Conservation (phyloP, 805 yeast genomes). For the Candida namnaoensis region DNA sequence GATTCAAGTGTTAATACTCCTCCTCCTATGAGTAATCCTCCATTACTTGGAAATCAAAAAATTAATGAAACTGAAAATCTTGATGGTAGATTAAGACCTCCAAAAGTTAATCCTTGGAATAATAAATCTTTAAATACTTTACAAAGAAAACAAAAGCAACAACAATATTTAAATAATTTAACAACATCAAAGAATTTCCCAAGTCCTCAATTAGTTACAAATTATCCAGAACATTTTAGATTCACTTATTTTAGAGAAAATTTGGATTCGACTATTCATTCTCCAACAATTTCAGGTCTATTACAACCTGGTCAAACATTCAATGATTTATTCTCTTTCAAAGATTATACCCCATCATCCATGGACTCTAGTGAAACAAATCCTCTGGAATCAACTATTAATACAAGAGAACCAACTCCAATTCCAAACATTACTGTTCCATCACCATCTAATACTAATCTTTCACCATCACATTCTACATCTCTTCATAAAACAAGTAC, state of each 20-base stretch:
- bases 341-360: constrained; percentile 14
- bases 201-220: constrained; percentile 21
- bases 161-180: too few species aligned
- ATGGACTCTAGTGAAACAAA: neutral
- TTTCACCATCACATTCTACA: constrained; percentile 6
- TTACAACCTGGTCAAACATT: constrained; percentile 53
- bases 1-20: constrained; percentile 11
- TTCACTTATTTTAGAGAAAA: constrained; percentile 92
- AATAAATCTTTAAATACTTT: neutral
- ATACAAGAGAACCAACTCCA: constrained; percentile 1
- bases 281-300: constrained; percentile 81
- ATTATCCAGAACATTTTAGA: constrained; percentile 51
- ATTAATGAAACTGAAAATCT: constrained; percentile 49
- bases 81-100: constrained; percentile 67
- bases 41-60: constrained; percentile 26
- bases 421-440: constrained; percentile 1
- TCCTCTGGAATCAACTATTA: neutral
- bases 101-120: constrained; percentile 70
- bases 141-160: constrained; percentile 1
- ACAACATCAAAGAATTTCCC: constrained; percentile 3
- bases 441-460: constrained; percentile 6
- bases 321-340: constrained; percentile 51
- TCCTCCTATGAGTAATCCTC: constrained; percentile 17
- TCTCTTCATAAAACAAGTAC: neutral
- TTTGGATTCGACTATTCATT: constrained; percentile 79